A percentile compares a stretch with the other conserved stretches of the same genome.
These are phyloP conservation scores for Solanum paucissectum DNA, from an alignment of 257 asterid genomes.

Conservation along the genomic window DNA sequence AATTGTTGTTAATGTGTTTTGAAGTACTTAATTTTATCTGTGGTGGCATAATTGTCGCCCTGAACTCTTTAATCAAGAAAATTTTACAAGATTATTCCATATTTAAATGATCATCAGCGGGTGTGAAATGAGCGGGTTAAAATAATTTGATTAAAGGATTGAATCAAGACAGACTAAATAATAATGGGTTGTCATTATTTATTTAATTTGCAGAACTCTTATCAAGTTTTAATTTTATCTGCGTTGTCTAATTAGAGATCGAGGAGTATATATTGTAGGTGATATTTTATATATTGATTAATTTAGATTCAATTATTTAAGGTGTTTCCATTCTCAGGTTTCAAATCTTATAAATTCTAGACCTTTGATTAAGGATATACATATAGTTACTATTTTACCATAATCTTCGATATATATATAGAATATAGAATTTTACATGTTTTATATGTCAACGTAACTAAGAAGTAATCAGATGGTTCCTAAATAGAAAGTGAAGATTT, in stretches of 20 bases:
- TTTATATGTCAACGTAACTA: neutral
- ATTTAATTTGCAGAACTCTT: neutral
- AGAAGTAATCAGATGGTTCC: neutral
- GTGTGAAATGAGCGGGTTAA: neutral
- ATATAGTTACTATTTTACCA: neutral
- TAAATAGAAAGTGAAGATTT: neutral
- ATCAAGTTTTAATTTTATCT: neutral
- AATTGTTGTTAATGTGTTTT: neutral
- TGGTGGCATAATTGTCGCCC: constrained; percentile 5
- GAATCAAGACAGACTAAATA: neutral
- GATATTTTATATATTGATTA: neutral
- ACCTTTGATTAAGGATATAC: neutral
- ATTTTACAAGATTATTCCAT: neutral
- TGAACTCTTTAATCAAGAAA: neutral
- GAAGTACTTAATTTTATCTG: neutral
- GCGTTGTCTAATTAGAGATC: neutral
- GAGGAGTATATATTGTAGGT: fast-evolving
- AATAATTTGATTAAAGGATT: neutral
- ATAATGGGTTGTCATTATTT: neutral
- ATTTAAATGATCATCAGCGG: fast-evolving
- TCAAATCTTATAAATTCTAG: too few species aligned
- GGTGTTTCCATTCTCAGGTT: too few species aligned
- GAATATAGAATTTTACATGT: neutral
- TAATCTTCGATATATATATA: neutral
- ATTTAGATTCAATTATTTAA: neutral